These are phyloP conservation scores for Mortierella sp. DNA, from an alignment of 371 early-diverging fungal species.

Conservation along the genomic window DNA sequence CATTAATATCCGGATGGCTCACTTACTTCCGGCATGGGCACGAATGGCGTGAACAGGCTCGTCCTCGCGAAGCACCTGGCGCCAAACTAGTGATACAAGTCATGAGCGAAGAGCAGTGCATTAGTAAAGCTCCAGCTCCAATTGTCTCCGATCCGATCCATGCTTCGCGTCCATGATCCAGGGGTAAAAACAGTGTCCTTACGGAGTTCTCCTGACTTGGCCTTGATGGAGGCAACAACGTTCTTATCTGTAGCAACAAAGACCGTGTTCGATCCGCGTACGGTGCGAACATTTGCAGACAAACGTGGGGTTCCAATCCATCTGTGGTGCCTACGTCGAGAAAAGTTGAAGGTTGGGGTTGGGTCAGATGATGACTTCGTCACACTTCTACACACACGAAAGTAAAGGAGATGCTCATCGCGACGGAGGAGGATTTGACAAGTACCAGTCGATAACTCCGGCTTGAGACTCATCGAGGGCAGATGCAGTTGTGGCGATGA, in stretches of 20 bases:
- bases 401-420: not conserved
- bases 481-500: conserved; percentile 22
- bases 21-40: conserved; percentile 43
- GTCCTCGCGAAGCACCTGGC: conserved; percentile 62
- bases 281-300: conserved; percentile 38
- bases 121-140: not conserved
- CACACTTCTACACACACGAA: not conserved
- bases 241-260: conserved; percentile 74
- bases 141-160: not conserved
- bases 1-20: not conserved
- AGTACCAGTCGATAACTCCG: conserved; percentile 71
- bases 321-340: conserved; percentile 68
- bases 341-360: not conserved
- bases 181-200: conserved; percentile 15
- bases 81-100: conserved; percentile 58
- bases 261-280: conserved; percentile 59
- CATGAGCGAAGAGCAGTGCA: not conserved
- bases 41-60: conserved; percentile 40
- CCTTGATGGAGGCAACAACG: conserved; percentile 69
- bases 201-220: conserved; percentile 72
- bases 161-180: not conserved
- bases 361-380: not conserved
- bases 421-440: not conserved
- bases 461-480: conserved; percentile 68
- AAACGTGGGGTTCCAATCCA: conserved; percentile 72